phyloP scores from a whole-genome alignment of 2,329 filamentous ascomycete genomes.

The Elsinoe ampelina region DNA sequence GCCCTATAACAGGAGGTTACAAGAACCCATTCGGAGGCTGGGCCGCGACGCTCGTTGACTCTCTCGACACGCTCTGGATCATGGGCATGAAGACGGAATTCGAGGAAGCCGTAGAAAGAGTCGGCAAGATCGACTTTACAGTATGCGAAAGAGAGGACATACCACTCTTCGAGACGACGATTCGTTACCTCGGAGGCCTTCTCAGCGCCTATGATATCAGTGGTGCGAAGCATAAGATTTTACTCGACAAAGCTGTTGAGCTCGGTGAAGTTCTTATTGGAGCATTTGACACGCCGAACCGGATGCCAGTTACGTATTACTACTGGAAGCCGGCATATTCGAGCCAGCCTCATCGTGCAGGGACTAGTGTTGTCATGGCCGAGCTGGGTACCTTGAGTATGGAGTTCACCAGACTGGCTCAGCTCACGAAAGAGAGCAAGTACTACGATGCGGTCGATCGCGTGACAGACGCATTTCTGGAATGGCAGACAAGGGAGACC shows the following conservation, averaged over 20 bases:
- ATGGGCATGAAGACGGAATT: slow-evolving; percentile 74
- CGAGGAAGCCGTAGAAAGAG: slow-evolving; percentile 61
- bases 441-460: slow-evolving; percentile 87
- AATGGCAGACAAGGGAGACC: slow-evolving; percentile 47
- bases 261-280: slow-evolving; percentile 73
- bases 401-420: slow-evolving; percentile 83
- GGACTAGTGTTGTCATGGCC: slow-evolving; percentile 46
- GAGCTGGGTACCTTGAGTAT: slow-evolving; percentile 72
- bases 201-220: slow-evolving; percentile 81
- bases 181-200: slow-evolving; percentile 81
- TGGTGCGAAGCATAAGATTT: slow-evolving; percentile 54
- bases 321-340: slow-evolving; percentile 60
- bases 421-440: slow-evolving; percentile 68
- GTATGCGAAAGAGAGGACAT: slow-evolving; percentile 58
- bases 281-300: slow-evolving; percentile 84
- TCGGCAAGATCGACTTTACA: slow-evolving; percentile 74
- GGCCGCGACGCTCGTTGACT: slow-evolving; percentile 79
- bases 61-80: slow-evolving; percentile 77
- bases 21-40: slow-evolving; percentile 84
- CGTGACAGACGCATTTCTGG: slow-evolving; percentile 70
- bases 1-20: slow-evolving; percentile 57
- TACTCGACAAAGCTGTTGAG: slow-evolving; percentile 70
- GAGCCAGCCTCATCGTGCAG: slow-evolving; percentile 55
- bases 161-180: slow-evolving; percentile 86
- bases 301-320: slow-evolving; percentile 80